Conservation (phyloP, 345 rosid genomes). For the Salix viminalis region DNA sequence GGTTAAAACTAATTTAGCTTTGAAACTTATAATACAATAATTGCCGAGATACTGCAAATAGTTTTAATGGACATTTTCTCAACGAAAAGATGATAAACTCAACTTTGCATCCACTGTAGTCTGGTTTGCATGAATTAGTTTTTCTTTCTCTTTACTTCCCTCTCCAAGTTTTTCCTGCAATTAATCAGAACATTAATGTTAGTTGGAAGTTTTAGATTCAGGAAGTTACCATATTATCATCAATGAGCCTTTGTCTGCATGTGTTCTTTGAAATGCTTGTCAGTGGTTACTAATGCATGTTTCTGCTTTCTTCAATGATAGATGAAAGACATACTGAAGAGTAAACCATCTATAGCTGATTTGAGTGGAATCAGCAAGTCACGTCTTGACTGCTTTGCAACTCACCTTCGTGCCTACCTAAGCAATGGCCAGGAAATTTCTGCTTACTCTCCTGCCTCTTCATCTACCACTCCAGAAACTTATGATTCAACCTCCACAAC, state of each 20-base stretch:
- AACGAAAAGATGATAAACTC: not conserved
- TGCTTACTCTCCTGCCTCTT: slow-evolving; percentile 17
- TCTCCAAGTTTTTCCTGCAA: not conserved
- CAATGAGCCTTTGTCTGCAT: not conserved
- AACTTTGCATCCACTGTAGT: not conserved
- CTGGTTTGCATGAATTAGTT: not conserved
- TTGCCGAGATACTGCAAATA: not conserved
- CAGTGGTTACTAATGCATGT: slow-evolving; percentile 2
- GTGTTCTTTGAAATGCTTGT: not conserved
- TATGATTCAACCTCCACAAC: slow-evolving; percentile 27
- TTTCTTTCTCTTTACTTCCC: not conserved
- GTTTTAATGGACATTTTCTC: not conserved
- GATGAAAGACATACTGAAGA: slow-evolving; percentile 80
- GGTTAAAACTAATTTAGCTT: not conserved
- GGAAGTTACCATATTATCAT: not conserved
- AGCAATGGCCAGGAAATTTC: slow-evolving; percentile 30
- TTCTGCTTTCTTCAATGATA: slow-evolving; percentile 15
- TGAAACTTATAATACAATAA: not conserved
- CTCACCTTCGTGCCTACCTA: slow-evolving; percentile 73
- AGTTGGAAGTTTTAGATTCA: not conserved
- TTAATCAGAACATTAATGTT: not conserved
- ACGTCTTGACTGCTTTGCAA: slow-evolving; percentile 84
- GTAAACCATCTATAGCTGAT: slow-evolving; percentile 83
- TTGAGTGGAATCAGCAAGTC: slow-evolving; percentile 86
- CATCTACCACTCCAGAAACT: slow-evolving; percentile 19